Percentiles rank a stretch among this genome's conserved stretches.
phyloP scores from a whole-genome alignment of 1,139 yeast species.

The Kodamaea suecica region DNA sequence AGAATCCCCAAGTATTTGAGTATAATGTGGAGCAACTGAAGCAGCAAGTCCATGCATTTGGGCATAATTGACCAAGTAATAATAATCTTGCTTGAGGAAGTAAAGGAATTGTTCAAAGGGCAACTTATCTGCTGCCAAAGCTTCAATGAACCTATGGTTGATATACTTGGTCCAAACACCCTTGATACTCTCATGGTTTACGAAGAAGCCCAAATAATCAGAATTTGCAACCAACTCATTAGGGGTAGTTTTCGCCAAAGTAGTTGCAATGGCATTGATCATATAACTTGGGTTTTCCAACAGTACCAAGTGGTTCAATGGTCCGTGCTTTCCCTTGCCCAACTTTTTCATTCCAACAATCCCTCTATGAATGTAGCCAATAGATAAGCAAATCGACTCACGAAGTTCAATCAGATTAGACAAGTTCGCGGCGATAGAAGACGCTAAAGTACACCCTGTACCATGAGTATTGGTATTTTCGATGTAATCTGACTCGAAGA shows the following conservation, averaged over 20 bases:
- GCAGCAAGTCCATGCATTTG: conserved; percentile 66
- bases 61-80: conserved; percentile 67
- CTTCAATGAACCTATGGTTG: conserved; percentile 59
- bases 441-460: conserved; percentile 86
- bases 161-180: conserved; percentile 58
- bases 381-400: conserved; percentile 53
- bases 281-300: neutral
- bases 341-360: conserved; percentile 38
- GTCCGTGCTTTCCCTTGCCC: conserved; percentile 66
- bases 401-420: conserved; percentile 50
- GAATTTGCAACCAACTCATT: neutral
- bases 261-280: neutral
- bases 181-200: conserved; percentile 52
- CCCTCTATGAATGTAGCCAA: conserved; percentile 66
- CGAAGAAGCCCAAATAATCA: conserved; percentile 47
- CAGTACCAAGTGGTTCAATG: conserved; percentile 56
- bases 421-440: conserved; percentile 74
- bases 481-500: conserved; percentile 50
- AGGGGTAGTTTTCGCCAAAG: neutral
- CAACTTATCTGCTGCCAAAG: conserved; percentile 52
- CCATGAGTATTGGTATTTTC: conserved; percentile 71
- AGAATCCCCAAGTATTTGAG: conserved; percentile 51
- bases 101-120: conserved; percentile 50
- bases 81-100: conserved; percentile 69
- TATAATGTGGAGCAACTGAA: conserved; percentile 56